Base-by-base conservation (phyloP, 2,329 filamentous ascomycete species). In the Monilinia laxa region DNA sequence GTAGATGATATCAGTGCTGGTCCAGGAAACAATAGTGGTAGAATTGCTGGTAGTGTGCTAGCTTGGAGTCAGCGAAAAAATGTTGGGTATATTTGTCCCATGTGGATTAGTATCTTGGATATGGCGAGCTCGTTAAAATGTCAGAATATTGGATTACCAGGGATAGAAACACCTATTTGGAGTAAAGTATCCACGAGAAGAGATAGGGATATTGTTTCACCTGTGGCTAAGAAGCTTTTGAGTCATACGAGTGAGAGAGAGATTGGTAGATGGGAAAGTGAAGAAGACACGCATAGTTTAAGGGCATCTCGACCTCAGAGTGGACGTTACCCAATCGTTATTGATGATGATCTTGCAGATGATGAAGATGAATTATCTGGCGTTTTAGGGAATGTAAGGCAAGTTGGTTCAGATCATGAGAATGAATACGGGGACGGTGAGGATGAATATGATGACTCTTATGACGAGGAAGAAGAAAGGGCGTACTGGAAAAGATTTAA, bases 1-100 rank as follows among this genome's bases (percentile, higher is more conserved):
- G 94, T 94, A 20, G 94, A 98, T 76, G 94, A 90, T 9, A 94
- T 94, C 4, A 93, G 93, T 0, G 98, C 94, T 94, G 87, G 98
- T 4, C 87, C 97, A n/a, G 52, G 62, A 20, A 60, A 60, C 52
- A 49, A 84, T 7, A 83, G 88, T n/a, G 92, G 92, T 1, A 85
- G 88, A 49, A 87, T 97, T 3, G 95, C 92, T 72, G 94, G 94
- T 0, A 94, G 97, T 73, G 91, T 98, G 0, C 83, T 98, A 16
- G 94, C 94, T 0, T 96, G 90, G 88, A 94, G 90, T 72, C 85
- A 88, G 70, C 87, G 88, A 69, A 94, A 91, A 75, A 87, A 87
- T 53, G 88, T 92, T 6, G 93, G 93, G 0, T 98, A 97, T 77
- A 95, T 98, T 69, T 95, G 92, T 69, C 94, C 94, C 0, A 98